These are phyloP conservation scores for Pleurozium schreberi DNA, from an alignment of 225 moss, liverwort and hornwort genomes.

Conservation along the genomic window DNA sequence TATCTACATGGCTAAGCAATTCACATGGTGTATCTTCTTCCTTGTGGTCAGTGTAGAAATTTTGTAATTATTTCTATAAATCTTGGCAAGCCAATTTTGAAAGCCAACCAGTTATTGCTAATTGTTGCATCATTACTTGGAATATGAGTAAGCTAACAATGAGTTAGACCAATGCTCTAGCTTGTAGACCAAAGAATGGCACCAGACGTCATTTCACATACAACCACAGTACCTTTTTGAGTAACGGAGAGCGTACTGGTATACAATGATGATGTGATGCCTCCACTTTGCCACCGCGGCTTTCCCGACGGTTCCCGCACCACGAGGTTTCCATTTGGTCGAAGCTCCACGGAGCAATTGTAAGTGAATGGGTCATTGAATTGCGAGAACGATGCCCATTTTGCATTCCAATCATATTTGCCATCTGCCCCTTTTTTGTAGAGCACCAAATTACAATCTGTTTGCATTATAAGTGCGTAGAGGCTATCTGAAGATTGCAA, in stretches of 20 bases:
- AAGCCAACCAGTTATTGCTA: neutral
- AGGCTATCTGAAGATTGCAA: neutral
- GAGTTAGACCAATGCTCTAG: neutral
- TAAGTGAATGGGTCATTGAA: conserved; percentile 14
- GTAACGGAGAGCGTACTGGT: neutral
- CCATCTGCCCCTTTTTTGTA: neutral
- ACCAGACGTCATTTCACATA: conserved; percentile 27
- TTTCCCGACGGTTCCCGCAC: neutral
- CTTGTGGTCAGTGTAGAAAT: neutral
- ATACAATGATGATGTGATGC: neutral
- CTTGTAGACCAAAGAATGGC: neutral
- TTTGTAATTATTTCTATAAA: neutral
- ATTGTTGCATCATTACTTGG: neutral
- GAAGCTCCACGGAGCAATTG: conserved; percentile 15
- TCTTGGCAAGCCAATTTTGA: neutral
- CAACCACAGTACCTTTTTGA: neutral
- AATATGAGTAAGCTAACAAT: neutral
- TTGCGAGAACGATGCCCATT: conserved; percentile 14
- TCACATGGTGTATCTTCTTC: neutral
- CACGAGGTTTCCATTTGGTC: conserved; percentile 17
- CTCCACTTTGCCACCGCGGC: conserved; percentile 13
- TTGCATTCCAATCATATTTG: conserved; percentile 13
- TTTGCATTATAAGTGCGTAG: conserved; percentile 8
- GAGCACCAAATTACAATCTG: conserved; percentile 32
- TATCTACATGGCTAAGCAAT: neutral